phyloP scores from a whole-genome alignment of 129 eudicot species.

The Calendula officinalis region DNA sequence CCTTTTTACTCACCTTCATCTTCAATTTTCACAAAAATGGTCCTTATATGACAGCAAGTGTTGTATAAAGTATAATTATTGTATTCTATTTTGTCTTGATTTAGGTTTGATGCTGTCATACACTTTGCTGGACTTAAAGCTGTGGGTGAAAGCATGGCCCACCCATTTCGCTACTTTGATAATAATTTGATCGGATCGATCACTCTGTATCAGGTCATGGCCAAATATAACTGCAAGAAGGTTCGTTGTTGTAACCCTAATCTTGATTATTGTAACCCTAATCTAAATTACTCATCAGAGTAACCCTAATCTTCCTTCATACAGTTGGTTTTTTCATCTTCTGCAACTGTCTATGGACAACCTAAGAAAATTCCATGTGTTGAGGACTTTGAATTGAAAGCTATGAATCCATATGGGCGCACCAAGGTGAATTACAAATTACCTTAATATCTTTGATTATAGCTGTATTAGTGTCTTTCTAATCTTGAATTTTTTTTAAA shows the following conservation, averaged over 20 bases:
- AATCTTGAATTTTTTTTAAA: neutral
- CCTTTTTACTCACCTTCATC: neutral
- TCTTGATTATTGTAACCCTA: too few relatives aligned
- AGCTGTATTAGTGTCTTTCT: constrained; percentile 1
- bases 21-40: constrained; percentile 2
- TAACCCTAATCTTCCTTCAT: neutral
- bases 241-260: constrained; percentile 34
- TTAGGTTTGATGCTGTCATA: constrained; percentile 90
- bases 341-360: constrained; percentile 98
- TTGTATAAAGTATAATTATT: too few relatives aligned
- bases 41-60: neutral
- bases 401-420: constrained; percentile 98
- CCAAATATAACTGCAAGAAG: constrained; percentile 93
- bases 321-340: constrained; percentile 96
- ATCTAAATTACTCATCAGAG: too few relatives aligned
- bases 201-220: constrained; percentile 77
- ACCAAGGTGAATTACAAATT: constrained; percentile 84
- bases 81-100: too few relatives aligned
- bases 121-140: constrained; percentile 98
- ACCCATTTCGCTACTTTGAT: constrained; percentile 83
- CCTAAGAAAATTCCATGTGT: constrained; percentile 88
- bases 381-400: constrained; percentile 75
- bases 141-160: constrained; percentile 89
- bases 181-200: constrained; percentile 93
- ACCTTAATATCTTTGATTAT: neutral